A percentile compares a stretch with the other conserved stretches of the same genome.
Evolutionary conservation across 1,284 basidiomycete genomes (phyloP).

Genomic region (Ceraceosorus bombacis): DNA sequence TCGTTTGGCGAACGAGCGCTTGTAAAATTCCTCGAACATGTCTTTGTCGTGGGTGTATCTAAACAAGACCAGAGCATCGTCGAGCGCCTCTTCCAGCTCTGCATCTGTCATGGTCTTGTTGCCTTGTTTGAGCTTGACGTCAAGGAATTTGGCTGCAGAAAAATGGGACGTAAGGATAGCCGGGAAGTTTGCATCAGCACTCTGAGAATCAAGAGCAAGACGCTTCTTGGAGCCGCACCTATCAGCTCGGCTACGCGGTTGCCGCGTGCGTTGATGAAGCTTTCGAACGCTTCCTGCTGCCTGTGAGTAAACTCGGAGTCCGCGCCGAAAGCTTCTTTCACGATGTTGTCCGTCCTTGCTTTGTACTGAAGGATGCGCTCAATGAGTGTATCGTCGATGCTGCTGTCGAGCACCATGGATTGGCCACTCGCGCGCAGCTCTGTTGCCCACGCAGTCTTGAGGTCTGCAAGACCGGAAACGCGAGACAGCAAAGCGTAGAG

Average conservation of each 20-base stretch:
- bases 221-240: slow-evolving; percentile 38
- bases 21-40: slow-evolving; percentile 73
- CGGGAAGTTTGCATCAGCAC: neutral
- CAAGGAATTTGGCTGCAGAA: slow-evolving; percentile 67
- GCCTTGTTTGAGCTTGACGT: slow-evolving; percentile 74
- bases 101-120: slow-evolving; percentile 66
- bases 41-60: slow-evolving; percentile 62
- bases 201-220: neutral
- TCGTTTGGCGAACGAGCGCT: slow-evolving; percentile 77
- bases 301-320: slow-evolving; percentile 48
- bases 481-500: slow-evolving; percentile 24
- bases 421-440: slow-evolving; percentile 27
- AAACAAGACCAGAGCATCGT: slow-evolving; percentile 73
- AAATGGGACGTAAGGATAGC: neutral
- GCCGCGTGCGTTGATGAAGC: slow-evolving; percentile 62
- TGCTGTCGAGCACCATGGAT: slow-evolving; percentile 32
- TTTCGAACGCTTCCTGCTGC: slow-evolving; percentile 65
- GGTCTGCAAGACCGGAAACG: slow-evolving; percentile 19
- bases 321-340: slow-evolving; percentile 22
- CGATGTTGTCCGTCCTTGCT: slow-evolving; percentile 24
- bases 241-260: slow-evolving; percentile 91
- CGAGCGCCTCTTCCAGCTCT: slow-evolving; percentile 64
- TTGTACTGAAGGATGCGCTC: slow-evolving; percentile 37
- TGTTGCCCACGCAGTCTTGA: slow-evolving; percentile 25
- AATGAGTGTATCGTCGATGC: slow-evolving; percentile 38